These are phyloP conservation scores for Tuber microsphaerosporum DNA, from an alignment of 495 filamentous ascomycete genomes.

Conservation along the genomic window DNA sequence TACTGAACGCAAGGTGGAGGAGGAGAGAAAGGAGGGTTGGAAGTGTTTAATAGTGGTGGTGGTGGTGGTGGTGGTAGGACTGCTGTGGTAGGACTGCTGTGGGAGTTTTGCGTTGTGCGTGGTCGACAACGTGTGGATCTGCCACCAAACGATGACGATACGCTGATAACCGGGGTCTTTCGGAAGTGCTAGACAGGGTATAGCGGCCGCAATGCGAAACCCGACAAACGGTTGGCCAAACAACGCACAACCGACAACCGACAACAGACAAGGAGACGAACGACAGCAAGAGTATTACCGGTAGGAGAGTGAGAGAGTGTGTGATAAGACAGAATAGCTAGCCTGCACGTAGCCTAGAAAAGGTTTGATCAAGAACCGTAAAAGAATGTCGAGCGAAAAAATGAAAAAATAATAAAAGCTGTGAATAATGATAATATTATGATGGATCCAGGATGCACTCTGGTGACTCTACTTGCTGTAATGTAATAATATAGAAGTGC, in stretches of 20 bases:
- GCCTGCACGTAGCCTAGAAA: not conserved
- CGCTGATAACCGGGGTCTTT: not conserved
- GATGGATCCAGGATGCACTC: not conserved
- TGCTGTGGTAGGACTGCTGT: not conserved
- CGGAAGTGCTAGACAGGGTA: not conserved
- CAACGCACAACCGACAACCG: too few species aligned
- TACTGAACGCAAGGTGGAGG: not conserved
- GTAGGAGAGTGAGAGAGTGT: not conserved
- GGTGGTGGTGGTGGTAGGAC: not conserved
- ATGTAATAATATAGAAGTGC: not conserved
- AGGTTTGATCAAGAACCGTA: not conserved
- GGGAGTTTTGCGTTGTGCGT: not conserved
- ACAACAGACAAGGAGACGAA: not conserved
- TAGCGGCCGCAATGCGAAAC: not conserved
- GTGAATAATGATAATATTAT: not conserved
- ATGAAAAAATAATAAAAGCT: not conserved
- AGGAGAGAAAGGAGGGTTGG: not conserved
- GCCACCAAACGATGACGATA: not conserved
- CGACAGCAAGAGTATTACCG: not conserved
- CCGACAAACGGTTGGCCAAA: not conserved
- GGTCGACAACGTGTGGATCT: not conserved
- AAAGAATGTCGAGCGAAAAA: not conserved
- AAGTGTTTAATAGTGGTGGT: not conserved
- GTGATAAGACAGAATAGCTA: not conserved
- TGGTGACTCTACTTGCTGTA: not conserved